Evolutionary conservation across 495 filamentous ascomycete species (phyloP), one percentile per base, ranked within the genome.

Genomic region (Saxophila tyrrhenica): DNA sequence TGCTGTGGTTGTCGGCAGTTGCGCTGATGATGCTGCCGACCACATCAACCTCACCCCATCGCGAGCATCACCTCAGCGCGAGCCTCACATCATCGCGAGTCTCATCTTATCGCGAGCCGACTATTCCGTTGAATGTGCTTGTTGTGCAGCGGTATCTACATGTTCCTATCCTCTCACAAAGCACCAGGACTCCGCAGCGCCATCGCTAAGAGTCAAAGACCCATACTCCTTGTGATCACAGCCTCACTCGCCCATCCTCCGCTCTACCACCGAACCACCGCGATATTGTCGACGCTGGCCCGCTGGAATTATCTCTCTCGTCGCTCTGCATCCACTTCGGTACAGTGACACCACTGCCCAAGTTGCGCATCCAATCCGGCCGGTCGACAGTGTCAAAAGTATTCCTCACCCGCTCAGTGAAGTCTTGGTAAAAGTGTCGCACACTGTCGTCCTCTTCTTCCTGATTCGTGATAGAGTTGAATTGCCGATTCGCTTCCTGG

Each of bases 371-470:
- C 87, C 89, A 94, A 48, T 82, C 78, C 1, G 90, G 89, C 29
- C 82, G 78, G 42, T 90, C 86, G 17, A 88, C 70, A 5, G 82
- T 86, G 50, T 98, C 92, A 49, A 97, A 78, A 1, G 92, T 95
- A 65, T 98, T 98, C 62, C 77, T 81, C 50, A 98, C 81, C 38
- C 92, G 75, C 64, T 94, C 88, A 0, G 84, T 81, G 51, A 96
- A 83, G 19, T 80, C 83, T 52, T 84, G 78, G 61, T 95, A 89
- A 66, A 94, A 87, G 29, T 48, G 44, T 16, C 57, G 29, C n/a
- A 52, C 47, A 42, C 79, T 82, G 19, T 92, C 86, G 25, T 87
- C 84, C 8, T 73, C 77, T 2, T 71, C 68, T 13, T 66, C 64
- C 39, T 48, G 52, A 24, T 56, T 59, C 7, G 60, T 60, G 19